phyloP scores from a whole-genome alignment of 2,329 filamentous ascomycete genomes.

The Immersiporthe knoxdaviesiana region DNA sequence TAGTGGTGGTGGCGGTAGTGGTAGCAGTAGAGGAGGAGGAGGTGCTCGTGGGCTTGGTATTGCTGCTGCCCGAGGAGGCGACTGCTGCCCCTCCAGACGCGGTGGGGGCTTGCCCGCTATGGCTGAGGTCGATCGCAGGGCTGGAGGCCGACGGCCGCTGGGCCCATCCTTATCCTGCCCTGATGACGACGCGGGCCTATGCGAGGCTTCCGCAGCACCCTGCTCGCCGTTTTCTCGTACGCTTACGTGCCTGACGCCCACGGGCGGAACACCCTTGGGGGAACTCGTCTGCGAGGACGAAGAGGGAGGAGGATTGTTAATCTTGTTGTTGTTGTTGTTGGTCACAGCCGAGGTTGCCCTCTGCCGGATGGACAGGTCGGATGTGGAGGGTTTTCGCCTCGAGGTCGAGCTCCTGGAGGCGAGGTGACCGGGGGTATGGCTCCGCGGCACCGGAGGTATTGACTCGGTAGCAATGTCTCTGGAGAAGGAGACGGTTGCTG shows the following conservation, averaged over 20 bases:
- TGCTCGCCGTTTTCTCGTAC: conserved; percentile 32
- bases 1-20: conserved; percentile 53
- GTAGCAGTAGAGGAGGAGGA: conserved; percentile 17
- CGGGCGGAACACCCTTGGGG: conserved; percentile 25
- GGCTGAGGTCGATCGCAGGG: conserved; percentile 57
- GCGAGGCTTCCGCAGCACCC: conserved; percentile 35
- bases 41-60: conserved; percentile 42
- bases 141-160: conserved; percentile 46
- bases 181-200: conserved; percentile 35
- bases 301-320: conserved; percentile 32
- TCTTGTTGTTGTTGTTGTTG: too few relatives aligned
- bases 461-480: conserved; percentile 37
- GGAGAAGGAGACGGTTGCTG: conserved; percentile 32
- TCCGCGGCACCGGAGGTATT: conserved; percentile 50
- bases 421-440: conserved; percentile 65
- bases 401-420: conserved; percentile 60
- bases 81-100: too few relatives aligned
- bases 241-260: conserved; percentile 23
- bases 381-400: conserved; percentile 48
- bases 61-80: too few relatives aligned
- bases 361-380: conserved; percentile 57
- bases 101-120: conserved; percentile 45
- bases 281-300: conserved; percentile 33
- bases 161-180: conserved; percentile 34
- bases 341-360: conserved; percentile 54